Conservation (phyloP, 2,329 filamentous ascomycete species). For the Rutstroemia sydowiana region DNA sequence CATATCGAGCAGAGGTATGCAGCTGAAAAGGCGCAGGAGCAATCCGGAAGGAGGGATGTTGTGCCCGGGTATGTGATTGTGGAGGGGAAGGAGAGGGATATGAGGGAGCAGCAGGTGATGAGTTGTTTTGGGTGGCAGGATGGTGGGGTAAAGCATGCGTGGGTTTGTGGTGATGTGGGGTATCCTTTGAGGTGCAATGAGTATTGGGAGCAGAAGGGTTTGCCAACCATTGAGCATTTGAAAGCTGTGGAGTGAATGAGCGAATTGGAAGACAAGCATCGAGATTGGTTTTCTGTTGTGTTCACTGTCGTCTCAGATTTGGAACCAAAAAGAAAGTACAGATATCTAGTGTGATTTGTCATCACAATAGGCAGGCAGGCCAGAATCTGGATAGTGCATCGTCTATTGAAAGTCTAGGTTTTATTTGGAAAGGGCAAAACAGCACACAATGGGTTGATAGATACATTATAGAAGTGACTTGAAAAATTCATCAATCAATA, state of each 20-base stretch:
- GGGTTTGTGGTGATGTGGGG: constrained; percentile 3
- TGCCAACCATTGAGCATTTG: constrained; percentile 1
- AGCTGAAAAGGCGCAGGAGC: not conserved
- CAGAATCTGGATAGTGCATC: too few species aligned
- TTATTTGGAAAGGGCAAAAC: too few species aligned
- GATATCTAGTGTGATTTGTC: too few species aligned
- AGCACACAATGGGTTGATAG: too few species aligned
- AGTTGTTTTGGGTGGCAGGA: constrained; percentile 7
- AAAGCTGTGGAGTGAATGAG: not conserved
- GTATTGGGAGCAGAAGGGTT: not conserved
- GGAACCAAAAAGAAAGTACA: too few species aligned
- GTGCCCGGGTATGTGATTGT: not conserved
- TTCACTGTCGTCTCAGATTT: too few species aligned
- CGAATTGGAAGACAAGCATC: not conserved
- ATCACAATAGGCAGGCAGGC: too few species aligned
- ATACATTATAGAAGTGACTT: too few species aligned
- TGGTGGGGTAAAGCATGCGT: not conserved
- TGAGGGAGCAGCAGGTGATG: constrained; percentile 5
- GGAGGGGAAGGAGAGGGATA: not conserved
- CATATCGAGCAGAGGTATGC: not conserved
- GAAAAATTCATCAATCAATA: too few species aligned
- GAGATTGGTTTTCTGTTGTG: not conserved
- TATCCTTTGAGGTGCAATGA: not conserved
- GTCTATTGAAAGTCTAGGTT: too few species aligned
- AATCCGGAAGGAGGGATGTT: not conserved